Evolutionary conservation across 371 early-diverging fungal species (phyloP).

Genomic region (Dichotomocladium elegans): DNA sequence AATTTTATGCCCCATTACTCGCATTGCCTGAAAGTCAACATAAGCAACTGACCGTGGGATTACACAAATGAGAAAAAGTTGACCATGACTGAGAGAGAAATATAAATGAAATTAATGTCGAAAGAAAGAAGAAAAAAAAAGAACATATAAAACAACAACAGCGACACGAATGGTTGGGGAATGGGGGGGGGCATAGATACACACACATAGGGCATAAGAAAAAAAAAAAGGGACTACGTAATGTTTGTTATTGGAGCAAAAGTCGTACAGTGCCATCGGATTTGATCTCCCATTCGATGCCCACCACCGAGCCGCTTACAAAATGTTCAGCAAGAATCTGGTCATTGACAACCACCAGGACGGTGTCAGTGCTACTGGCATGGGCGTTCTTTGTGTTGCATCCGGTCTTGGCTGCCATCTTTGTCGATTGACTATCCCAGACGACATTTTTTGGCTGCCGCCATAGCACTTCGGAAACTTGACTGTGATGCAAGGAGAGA

Average conservation of each 20-base stretch:
- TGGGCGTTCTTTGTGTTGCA: background rate
- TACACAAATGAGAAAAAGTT: too few relatives aligned
- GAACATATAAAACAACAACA: background rate
- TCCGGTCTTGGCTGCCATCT: background rate
- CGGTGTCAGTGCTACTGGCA: background rate
- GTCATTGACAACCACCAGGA: conserved; percentile 14
- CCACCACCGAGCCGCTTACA: conserved; percentile 4
- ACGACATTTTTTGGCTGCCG: conserved; percentile 10
- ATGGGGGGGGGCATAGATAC: conserved; percentile 6
- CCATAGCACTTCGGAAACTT: conserved; percentile 18
- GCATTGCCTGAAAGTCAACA: too few relatives aligned
- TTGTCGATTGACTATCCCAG: background rate
- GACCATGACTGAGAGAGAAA: background rate
- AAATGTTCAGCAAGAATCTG: conserved; percentile 5
- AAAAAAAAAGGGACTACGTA: background rate
- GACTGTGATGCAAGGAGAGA: conserved; percentile 14
- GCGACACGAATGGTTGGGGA: background rate
- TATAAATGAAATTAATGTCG: background rate
- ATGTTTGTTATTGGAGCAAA: conserved; percentile 5
- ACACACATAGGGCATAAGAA: background rate
- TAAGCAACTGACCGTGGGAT: too few relatives aligned
- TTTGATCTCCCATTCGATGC: conserved; percentile 21
- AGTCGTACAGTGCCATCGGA: conserved; percentile 14
- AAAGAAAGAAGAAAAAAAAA: background rate
- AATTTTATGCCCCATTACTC: too few relatives aligned